Evolutionary conservation across 176 grass and related monocot species (phyloP), one percentile per base, ranked within the genome.

Genomic region (Melocanna baccifera): DNA sequence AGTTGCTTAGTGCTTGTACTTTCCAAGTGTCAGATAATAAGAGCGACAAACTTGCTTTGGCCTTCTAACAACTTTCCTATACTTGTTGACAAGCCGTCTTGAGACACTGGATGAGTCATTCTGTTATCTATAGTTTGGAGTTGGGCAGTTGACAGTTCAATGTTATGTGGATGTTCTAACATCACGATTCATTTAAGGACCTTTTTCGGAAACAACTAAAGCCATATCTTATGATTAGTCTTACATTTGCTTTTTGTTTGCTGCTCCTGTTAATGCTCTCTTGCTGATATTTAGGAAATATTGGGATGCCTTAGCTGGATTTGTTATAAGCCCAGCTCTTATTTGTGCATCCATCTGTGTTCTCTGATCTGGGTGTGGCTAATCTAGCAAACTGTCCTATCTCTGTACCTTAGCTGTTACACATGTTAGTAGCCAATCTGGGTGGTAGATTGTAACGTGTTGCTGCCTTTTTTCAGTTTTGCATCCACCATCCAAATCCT

Each of bases 161-260:
- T 71, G 25, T 71, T 82, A 43, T 29, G 52, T 9, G 29, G 41
- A 36, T 59, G 7, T 73, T 83, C 42, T 83, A 46, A 48, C 59
- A 79, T 13, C 15, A n/a, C 9, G n/a, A 61, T 30, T 78, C 42
- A 48, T 48, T 10, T 34, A 48, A 67, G 40, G 36, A 50, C 37
- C 22, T 16, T 85, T 69, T 62, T 19, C 9, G 29, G 4, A 86
- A 79, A 70, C 42, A 48, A 47, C 30, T 63, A 65, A 79, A 62
- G 45, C 53, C 43, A 30, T 30, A 48, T 65, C 32, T 51, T 76
- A 71, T 63, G 37, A 47, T 71, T 3, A 50, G 11, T 77, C 28
- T 42, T 42, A 42, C 61, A 45, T 64, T 30, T 51, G 16, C 9
- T 53, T 30, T 34, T 32, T 74, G 50, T 26, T 34, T 74, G 71